A percentile compares a stretch with the other conserved stretches of the same genome.
Evolutionary conservation across 2,329 filamentous ascomycete genomes (phyloP).

Genomic region (Verticillium klebahnii): DNA sequence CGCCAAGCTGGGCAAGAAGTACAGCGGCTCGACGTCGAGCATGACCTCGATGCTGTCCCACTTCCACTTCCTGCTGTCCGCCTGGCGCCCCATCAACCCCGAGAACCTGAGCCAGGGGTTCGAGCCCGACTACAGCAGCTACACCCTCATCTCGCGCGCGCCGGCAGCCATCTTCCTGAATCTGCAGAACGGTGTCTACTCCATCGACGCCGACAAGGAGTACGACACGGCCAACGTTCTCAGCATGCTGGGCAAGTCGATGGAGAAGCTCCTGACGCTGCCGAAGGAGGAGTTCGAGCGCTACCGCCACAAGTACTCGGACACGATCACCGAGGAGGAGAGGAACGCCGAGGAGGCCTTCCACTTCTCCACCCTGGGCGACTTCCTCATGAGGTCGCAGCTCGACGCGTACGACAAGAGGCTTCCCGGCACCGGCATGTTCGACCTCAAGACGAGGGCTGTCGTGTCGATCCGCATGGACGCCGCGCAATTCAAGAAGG

Average conservation of each 20-base stretch:
- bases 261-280: constrained; percentile 91
- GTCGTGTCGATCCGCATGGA: constrained; percentile 93
- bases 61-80: constrained; percentile 87
- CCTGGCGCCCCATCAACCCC: constrained; percentile 70
- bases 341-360: constrained; percentile 71
- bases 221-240: constrained; percentile 81
- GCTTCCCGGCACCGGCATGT: constrained; percentile 86
- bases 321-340: constrained; percentile 67
- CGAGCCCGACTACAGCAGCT: constrained; percentile 53
- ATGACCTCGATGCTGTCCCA: constrained; percentile 86
- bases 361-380: constrained; percentile 80
- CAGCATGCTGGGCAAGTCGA: constrained; percentile 88
- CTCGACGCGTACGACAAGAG: constrained; percentile 84
- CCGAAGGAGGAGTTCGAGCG: constrained; percentile 79
- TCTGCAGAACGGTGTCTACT: constrained; percentile 80
- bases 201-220: constrained; percentile 94
- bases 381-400: constrained; percentile 93
- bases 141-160: constrained; percentile 66
- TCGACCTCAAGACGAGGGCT: constrained; percentile 92
- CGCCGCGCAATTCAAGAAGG: constrained; percentile 63
- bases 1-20: constrained; percentile 64
- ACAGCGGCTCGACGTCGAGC: constrained; percentile 92
- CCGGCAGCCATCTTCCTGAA: constrained; percentile 80
- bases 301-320: constrained; percentile 66
- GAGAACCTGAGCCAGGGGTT: constrained; percentile 65